Percentiles rank a stretch among this genome's conserved stretches.
Conservation (phyloP, 2,329 filamentous ascomycete genomes). For the Didymella keratinophila region DNA sequence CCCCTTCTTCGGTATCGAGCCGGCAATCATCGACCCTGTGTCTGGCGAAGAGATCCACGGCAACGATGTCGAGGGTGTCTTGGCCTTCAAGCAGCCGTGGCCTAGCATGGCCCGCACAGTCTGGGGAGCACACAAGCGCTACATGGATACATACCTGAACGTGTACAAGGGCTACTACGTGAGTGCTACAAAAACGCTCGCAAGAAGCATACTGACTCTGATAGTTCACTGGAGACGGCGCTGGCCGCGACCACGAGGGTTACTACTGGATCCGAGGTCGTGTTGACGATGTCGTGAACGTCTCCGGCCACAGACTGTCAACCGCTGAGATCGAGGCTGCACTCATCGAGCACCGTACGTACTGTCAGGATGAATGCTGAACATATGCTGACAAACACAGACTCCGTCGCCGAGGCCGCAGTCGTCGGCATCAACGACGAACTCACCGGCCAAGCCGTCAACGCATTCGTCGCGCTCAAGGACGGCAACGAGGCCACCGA, state of each 20-base stretch:
- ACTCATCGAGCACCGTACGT: conserved; percentile 82
- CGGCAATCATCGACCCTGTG: conserved; percentile 95
- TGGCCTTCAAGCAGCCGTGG: conserved; percentile 98
- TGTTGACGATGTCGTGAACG: conserved; percentile 98
- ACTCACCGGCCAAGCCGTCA: conserved; percentile 95
- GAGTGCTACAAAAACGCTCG: conserved; percentile 52
- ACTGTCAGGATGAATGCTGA: not conserved
- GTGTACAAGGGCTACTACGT: conserved; percentile 99
- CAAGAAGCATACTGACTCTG: conserved; percentile 27
- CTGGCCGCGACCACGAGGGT: conserved; percentile 93
- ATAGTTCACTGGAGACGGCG: conserved; percentile 90
- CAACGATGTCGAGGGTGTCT: conserved; percentile 95
- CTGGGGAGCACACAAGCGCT: conserved; percentile 96
- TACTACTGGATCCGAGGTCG: conserved; percentile 99
- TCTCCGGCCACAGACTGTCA: conserved; percentile 93
- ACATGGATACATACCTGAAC: conserved; percentile 98
- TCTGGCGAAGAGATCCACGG: conserved; percentile 92
- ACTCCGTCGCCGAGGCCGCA: conserved; percentile 88
- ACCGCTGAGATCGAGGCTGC: conserved; percentile 98
- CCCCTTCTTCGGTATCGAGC: conserved; percentile 98
- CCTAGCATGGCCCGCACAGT: conserved; percentile 98
- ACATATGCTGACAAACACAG: conserved; percentile 43
- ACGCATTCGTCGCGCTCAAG: conserved; percentile 94
- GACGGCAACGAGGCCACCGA: conserved; percentile 79
- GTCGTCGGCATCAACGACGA: conserved; percentile 94